These are phyloP conservation scores for Picochlorum sp. DNA, from an alignment of 139 green algal genomes.

Conservation along the genomic window DNA sequence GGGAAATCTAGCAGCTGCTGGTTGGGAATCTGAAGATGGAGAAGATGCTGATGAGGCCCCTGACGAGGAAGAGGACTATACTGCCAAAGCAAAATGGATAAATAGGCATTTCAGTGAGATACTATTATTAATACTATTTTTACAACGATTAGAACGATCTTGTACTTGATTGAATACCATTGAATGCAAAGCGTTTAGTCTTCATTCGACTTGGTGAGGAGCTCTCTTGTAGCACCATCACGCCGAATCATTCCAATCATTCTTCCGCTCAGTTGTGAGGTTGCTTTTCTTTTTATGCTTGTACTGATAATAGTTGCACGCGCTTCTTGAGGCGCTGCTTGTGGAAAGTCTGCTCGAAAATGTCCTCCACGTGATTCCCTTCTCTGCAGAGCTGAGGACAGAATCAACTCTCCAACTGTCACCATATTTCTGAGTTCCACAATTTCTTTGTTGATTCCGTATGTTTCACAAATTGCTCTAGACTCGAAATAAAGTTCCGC, in stretches of 20 bases:
- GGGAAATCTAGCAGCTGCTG: neutral
- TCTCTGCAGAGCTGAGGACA: conserved; percentile 67
- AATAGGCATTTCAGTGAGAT: neutral
- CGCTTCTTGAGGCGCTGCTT: conserved; percentile 3
- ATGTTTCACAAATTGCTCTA: conserved; percentile 32
- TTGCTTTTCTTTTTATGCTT: conserved; percentile 9
- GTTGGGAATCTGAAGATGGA: neutral
- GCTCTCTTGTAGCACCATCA: neutral
- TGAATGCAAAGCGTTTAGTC: too few relatives aligned
- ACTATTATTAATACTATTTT: neutral
- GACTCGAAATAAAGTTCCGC: conserved; percentile 46
- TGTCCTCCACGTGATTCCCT: conserved; percentile 76
- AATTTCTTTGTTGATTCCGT: conserved; percentile 47
- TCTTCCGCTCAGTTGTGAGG: neutral
- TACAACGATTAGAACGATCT: too few relatives aligned
- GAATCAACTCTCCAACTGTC: conserved; percentile 70
- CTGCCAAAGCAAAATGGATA: neutral
- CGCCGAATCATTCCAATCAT: neutral
- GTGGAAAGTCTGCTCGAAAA: conserved; percentile 62
- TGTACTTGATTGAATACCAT: too few relatives aligned
- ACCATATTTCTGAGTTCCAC: conserved; percentile 85
- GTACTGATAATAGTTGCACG: conserved; percentile 43
- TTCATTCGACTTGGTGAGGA: too few relatives aligned
- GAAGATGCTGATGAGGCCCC: neutral
- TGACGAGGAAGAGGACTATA: neutral